A percentile compares a stretch with the other conserved stretches of the same genome.
Evolutionary conservation across 176 grass and related monocot genomes (phyloP).

Genomic region (Oryza nivara): DNA sequence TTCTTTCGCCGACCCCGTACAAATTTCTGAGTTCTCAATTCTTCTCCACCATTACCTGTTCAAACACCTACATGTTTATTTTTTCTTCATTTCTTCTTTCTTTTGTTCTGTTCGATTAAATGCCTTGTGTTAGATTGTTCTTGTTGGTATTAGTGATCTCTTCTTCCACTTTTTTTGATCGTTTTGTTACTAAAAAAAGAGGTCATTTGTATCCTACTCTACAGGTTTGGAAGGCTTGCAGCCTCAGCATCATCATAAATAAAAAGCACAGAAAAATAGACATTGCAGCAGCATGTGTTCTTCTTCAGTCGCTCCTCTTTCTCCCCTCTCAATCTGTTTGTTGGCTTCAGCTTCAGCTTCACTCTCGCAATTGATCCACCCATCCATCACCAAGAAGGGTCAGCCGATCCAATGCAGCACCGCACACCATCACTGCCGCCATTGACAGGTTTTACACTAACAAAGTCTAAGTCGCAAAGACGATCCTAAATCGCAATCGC

Average conservation of each 20-base stretch:
- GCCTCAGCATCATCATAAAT: conserved; percentile 41
- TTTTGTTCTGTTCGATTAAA: conserved; percentile 32
- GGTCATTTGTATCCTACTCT: conserved; percentile 50
- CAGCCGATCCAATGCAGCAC: conserved; percentile 38
- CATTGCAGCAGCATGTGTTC: conserved; percentile 35
- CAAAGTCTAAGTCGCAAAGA: conserved; percentile 16
- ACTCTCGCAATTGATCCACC: conserved; percentile 41
- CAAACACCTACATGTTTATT: conserved; percentile 55
- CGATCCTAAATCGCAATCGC: not conserved
- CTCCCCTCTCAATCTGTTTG: conserved; percentile 16
- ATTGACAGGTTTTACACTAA: conserved; percentile 39
- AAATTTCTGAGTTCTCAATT: conserved; percentile 60
- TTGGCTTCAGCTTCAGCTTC: conserved; percentile 24
- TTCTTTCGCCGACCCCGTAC: conserved; percentile 52
- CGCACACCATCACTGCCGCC: not conserved
- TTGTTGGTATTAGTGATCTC: conserved; percentile 60
- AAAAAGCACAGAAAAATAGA: conserved; percentile 47
- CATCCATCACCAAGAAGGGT: conserved; percentile 31
- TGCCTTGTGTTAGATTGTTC: conserved; percentile 48
- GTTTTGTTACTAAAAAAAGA: conserved; percentile 18
- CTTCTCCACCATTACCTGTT: conserved; percentile 65
- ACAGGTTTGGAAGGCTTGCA: conserved; percentile 23
- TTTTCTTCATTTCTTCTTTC: not conserved
- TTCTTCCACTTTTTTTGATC: conserved; percentile 48
- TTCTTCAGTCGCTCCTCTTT: conserved; percentile 30